Base-by-base conservation (phyloP, 2,329 filamentous ascomycete species). In the Venturia effusa region DNA sequence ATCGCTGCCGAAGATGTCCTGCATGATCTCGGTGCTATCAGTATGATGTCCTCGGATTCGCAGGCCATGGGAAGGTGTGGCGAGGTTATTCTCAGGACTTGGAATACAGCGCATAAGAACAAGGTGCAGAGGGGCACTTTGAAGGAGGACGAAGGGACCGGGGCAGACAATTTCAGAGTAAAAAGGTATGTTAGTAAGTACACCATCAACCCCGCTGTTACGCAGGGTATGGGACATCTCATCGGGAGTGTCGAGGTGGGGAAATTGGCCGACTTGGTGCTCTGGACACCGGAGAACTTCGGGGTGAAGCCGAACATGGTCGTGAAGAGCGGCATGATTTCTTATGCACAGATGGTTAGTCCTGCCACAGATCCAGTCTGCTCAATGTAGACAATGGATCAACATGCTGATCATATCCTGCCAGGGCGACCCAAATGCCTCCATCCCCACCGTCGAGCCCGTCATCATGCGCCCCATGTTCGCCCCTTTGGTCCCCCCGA, bases 81-180 rank as follows among this genome's bases (percentile, higher is more conserved):
- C 67, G 93, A 97, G 78, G 93, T 97, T 63, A 85, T 97, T 66
- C 80, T 95, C 30, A 85, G 93, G 15, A 97, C 93, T 0, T 97
- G 93, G 93, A 92, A 97, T 76, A 97, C 93, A 2, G 93, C 93
- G 0, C 91, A 97, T 77, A 97, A 97, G 83, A 97, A 97, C 74
- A 96, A 96, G 76, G 73, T 87, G 22, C 92, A 97, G 77, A 84
- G 92, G 10, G 93, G 93, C 0, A 72, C 76, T 0, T 77, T 97
- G 34, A 79, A 83, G 7, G 89, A 96, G 78, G 93, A 97, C 70
- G 81, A 88, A 67, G 90, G 83, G 27, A 88, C 89, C 0, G 88
- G 81, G 13, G 90, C 89, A 0, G 93, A 97, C 72, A 97, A 97
- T 74, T 92, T 91, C 77, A 81, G 93, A 48, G 93, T 96, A 7